Base-by-base conservation (phyloP, 2,329 filamentous ascomycete species). In the Penicillium glabrum region DNA sequence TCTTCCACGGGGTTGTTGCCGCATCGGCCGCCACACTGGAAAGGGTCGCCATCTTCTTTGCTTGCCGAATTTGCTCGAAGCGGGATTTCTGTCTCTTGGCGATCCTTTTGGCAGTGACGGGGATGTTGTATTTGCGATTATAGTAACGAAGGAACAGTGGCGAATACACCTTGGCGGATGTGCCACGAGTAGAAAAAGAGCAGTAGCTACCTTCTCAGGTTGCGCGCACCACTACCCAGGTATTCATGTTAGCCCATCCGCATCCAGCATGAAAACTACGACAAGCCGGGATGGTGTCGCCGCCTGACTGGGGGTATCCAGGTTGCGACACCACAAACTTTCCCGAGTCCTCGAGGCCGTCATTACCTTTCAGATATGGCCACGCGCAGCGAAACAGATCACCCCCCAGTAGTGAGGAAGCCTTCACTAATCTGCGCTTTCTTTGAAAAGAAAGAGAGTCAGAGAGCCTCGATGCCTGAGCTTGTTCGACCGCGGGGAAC, bases 131-230 rank as follows among this genome's bases (percentile, higher is more conserved):
- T 67, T 79, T 78, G 59, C 72, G 77, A 53, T 77, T 78, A 68
- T 79, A 78, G 68, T 83, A 78, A 72, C 84, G 82, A 73, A 87
- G 79, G 74, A 89, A 87, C 67, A 89, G 83, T 77, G 85, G 86
- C 64, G 86, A 89, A 86, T 89, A 86, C 86, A 86, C 81, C 72
- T 86, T 88, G 83, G 72, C 84, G 83, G 76, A 76, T 65, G 62
- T 65, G 33, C 51, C 61, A 55, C 46, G 60, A 65, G 59, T 46
- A 61, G 60, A 53, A 59, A 13, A 35, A 53, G 37, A 43, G 19
- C 29, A 49, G 29, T 37, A 26, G 31, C 60, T 61, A 61, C 62
- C 58, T 65, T 62, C 62, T 66, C 61, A 61, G 54, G 19, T 49
- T 46, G 55, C 39, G 31, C 63, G 62, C 69, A 44, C 46, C 68